Percentiles rank a stretch among this genome's conserved stretches.
These are phyloP conservation scores for Plasmodium ovale DNA, from an alignment of 169 alveolate genomes.

Conservation along the genomic window DNA sequence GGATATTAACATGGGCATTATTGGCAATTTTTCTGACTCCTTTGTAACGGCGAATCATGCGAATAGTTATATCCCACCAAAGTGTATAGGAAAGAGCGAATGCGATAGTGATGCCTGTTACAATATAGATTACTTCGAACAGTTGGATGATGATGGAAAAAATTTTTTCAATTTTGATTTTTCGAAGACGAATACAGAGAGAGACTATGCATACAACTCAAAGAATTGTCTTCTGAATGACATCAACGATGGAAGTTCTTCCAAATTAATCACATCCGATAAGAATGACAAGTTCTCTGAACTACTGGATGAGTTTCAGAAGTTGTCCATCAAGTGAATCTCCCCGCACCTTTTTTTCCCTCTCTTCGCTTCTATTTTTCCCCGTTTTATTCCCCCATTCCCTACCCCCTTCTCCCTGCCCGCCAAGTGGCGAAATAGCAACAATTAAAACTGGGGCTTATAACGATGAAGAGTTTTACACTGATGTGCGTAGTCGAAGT, in stretches of 20 bases:
- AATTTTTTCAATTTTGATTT: not conserved
- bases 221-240: not conserved
- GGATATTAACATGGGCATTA: too few relatives aligned
- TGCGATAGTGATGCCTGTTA: not conserved
- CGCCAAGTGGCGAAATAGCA: too few relatives aligned
- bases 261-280: constrained; percentile 45
- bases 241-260: not conserved
- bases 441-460: too few relatives aligned
- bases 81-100: not conserved
- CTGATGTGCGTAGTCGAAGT: too few relatives aligned
- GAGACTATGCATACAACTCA: not conserved
- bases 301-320: constrained; percentile 70
- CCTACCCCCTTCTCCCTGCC: not conserved
- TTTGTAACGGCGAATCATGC: not conserved
- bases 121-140: constrained; percentile 15
- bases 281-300: constrained; percentile 74
- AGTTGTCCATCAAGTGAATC: constrained; percentile 4
- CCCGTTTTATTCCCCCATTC: not conserved
- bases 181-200: not conserved
- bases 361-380: not conserved
- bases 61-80: not conserved
- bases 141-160: not conserved
- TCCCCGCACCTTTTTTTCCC: not conserved
- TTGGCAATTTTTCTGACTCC: too few relatives aligned
- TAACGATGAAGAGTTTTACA: too few relatives aligned